Percentiles rank a stretch among this genome's conserved stretches.
Conservation (phyloP, 139 green algal genomes). For the Desmodesmus armatus region DNA sequence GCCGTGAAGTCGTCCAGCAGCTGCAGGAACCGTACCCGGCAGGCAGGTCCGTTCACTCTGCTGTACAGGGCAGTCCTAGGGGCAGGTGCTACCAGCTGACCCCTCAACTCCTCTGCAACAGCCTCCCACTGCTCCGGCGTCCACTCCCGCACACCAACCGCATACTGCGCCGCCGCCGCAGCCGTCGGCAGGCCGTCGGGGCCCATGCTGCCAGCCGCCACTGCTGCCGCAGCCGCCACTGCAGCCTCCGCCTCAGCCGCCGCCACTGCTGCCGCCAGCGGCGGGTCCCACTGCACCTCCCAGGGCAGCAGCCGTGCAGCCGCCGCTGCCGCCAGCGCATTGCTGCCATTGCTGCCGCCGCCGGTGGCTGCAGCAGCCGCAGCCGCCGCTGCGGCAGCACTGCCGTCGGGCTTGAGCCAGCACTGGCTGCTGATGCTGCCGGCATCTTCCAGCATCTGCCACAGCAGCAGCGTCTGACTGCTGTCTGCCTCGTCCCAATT, state of each 20-base stretch:
- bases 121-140: constrained; percentile 5
- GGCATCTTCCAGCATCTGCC: constrained; percentile 30
- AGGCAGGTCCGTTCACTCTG: constrained; percentile 6
- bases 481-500: constrained; percentile 28
- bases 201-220: not conserved
- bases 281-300: constrained; percentile 30
- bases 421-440: constrained; percentile 20
- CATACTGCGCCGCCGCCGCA: not conserved
- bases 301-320: constrained; percentile 16
- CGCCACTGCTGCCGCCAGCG: not conserved
- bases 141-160: not conserved
- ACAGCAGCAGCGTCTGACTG: not conserved
- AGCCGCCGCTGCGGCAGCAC: constrained; percentile 3
- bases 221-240: constrained; percentile 8
- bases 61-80: not conserved
- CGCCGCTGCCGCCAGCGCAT: not conserved
- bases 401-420: constrained; percentile 35
- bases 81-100: not conserved
- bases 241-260: not conserved
- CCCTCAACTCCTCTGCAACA: not conserved
- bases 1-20: constrained; percentile 16
- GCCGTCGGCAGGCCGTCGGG: too few relatives aligned
- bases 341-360: not conserved
- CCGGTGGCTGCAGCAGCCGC: not conserved
- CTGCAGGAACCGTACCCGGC: constrained; percentile 1